Percentiles rank a stretch among this genome's conserved stretches.
These are phyloP conservation scores for Cercospora janseana DNA, from an alignment of 2,329 filamentous ascomycete genomes.

Conservation along the genomic window DNA sequence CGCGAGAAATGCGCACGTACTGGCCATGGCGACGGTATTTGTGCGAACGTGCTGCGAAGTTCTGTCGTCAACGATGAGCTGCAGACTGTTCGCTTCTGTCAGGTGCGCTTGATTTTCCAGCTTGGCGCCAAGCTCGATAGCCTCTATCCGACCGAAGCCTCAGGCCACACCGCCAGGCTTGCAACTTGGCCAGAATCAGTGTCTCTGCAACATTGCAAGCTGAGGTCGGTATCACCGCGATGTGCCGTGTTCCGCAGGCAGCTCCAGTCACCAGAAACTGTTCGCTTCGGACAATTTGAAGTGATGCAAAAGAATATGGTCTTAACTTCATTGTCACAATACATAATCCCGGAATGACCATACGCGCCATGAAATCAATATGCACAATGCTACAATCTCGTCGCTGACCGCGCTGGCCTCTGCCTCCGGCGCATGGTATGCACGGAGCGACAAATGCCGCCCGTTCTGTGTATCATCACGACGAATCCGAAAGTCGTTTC, in stretches of 20 bases:
- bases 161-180: neutral
- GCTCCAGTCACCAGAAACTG: no score
- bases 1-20: constrained; percentile 51
- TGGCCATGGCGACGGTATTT: constrained; percentile 61
- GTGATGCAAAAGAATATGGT: constrained; percentile 6
- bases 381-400: constrained; percentile 29
- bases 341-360: constrained; percentile 25
- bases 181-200: no score
- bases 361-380: constrained; percentile 26
- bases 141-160: neutral
- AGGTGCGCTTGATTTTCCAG: constrained; percentile 13
- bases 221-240: no score
- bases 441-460: constrained; percentile 20
- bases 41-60: constrained; percentile 21
- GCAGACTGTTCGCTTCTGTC: constrained; percentile 1
- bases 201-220: no score
- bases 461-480: constrained; percentile 23
- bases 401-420: constrained; percentile 19
- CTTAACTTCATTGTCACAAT: constrained; percentile 25
- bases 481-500: constrained; percentile 20
- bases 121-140: constrained; percentile 4
- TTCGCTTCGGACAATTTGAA: no score
- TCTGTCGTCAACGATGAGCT: constrained; percentile 6
- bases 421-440: constrained; percentile 15
- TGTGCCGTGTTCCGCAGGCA: neutral